Conservation (phyloP, 768 basidiomycete genomes). For the Pholiota microspora region DNA sequence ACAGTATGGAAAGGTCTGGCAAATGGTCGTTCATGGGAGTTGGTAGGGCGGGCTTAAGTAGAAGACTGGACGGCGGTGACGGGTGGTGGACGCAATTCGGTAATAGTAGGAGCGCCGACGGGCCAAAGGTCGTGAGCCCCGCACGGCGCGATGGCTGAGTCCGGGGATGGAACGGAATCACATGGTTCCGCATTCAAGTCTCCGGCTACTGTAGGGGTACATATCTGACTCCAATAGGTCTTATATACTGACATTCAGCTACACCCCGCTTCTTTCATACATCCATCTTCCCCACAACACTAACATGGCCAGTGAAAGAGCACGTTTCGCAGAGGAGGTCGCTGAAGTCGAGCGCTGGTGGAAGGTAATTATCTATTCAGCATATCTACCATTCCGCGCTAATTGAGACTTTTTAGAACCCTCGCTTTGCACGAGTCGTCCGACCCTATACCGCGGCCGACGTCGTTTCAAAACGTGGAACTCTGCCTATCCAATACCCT, state of each 20-base stretch:
- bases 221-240: constrained; percentile 18
- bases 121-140: constrained; percentile 20
- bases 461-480: constrained; percentile 93
- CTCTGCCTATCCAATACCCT: constrained; percentile 81
- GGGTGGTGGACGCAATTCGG: not conserved
- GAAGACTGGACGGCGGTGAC: constrained; percentile 5
- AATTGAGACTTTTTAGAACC: constrained; percentile 46
- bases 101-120: constrained; percentile 30
- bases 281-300: constrained; percentile 12
- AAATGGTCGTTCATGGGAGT: not conserved
- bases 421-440: constrained; percentile 83
- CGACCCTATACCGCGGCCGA: constrained; percentile 93
- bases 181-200: constrained; percentile 36
- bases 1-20: not conserved
- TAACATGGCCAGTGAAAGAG: constrained; percentile 64
- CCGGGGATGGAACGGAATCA: constrained; percentile 39
- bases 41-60: constrained; percentile 19
- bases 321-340: constrained; percentile 77
- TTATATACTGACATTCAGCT: constrained; percentile 25
- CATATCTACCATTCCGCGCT: constrained; percentile 5
- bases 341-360: constrained; percentile 88
- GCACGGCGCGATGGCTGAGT: constrained; percentile 18
- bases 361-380: constrained; percentile 55
- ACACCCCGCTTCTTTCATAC: constrained; percentile 14
- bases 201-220: constrained; percentile 19